These are phyloP conservation scores for Pulveroboletus sp. DNA, from an alignment of 768 basidiomycete genomes.

Conservation along the genomic window DNA sequence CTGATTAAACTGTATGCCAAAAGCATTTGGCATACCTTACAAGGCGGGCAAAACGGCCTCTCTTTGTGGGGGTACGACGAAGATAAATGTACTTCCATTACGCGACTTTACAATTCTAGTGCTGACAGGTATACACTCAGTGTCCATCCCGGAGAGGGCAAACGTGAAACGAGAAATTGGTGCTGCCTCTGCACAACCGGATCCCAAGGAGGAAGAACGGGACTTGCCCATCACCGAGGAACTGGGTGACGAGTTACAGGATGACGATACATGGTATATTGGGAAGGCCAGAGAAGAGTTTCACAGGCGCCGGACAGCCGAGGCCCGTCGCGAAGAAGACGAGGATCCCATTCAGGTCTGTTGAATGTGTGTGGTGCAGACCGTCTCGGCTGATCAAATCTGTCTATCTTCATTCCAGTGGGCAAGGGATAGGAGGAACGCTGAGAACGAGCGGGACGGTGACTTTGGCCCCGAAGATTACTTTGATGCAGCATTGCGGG, in stretches of 20 bases:
- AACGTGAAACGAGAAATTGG: constrained; percentile 25
- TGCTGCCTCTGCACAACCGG: constrained; percentile 6
- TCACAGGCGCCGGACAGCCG: constrained; percentile 46
- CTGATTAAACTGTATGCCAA: constrained; percentile 75
- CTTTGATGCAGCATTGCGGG: constrained; percentile 62
- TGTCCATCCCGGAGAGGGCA: constrained; percentile 22
- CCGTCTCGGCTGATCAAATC: constrained; percentile 1
- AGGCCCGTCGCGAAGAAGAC: constrained; percentile 35
- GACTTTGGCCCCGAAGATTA: constrained; percentile 83
- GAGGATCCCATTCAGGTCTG: constrained; percentile 71
- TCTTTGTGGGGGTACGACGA: constrained; percentile 61
- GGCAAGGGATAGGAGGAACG: constrained; percentile 69
- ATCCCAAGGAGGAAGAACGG: constrained; percentile 1
- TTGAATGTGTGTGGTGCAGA: neutral
- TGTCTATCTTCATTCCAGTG: constrained; percentile 44
- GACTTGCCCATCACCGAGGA: constrained; percentile 19
- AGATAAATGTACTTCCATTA: constrained; percentile 31
- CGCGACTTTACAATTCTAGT: neutral
- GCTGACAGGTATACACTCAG: constrained; percentile 14
- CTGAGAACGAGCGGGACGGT: constrained; percentile 65
- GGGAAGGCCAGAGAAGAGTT: constrained; percentile 82
- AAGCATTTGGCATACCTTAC: constrained; percentile 79
- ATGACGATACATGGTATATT: constrained; percentile 74
- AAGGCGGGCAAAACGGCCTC: constrained; percentile 64
- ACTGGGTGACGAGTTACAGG: constrained; percentile 27